phyloP scores from a whole-genome alignment of 768 basidiomycete genomes.

The Amanita polypyramis region DNA sequence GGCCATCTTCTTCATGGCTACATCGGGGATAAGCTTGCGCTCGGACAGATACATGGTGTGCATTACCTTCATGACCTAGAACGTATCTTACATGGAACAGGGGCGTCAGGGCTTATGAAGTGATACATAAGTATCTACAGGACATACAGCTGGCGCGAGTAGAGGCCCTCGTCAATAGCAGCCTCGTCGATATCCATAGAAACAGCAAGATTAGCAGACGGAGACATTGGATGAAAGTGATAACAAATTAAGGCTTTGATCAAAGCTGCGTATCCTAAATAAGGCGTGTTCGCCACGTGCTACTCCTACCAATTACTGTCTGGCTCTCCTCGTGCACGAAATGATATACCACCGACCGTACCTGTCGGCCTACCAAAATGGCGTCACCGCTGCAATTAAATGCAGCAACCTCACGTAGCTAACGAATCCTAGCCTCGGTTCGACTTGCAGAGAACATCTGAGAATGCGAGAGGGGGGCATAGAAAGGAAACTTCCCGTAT shows the following conservation, averaged over 20 bases:
- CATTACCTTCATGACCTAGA: conserved; percentile 85
- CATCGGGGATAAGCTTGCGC: neutral
- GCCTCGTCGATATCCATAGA: conserved; percentile 84
- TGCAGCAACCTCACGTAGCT: neutral
- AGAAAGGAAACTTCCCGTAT: neutral
- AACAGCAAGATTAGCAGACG: conserved; percentile 25
- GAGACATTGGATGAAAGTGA: conserved; percentile 22
- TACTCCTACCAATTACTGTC: no score
- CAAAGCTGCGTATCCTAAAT: conserved; percentile 4
- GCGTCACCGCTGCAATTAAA: neutral
- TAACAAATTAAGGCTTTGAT: conserved; percentile 11
- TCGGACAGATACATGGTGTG: conserved; percentile 1
- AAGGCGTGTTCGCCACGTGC: conserved; percentile 9
- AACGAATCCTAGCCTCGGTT: neutral
- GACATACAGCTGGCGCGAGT: conserved; percentile 86
- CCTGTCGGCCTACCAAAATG: neutral
- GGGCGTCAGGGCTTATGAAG: conserved; percentile 9
- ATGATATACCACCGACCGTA: neutral
- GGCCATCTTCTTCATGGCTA: conserved; percentile 99
- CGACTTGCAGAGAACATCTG: neutral
- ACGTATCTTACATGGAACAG: conserved; percentile 56
- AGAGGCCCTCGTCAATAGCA: conserved; percentile 86
- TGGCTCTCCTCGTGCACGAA: neutral
- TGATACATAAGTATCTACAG: conserved; percentile 8
- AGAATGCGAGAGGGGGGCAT: neutral